Conservation (phyloP, 345 rosid species). For the Salix udensis region DNA sequence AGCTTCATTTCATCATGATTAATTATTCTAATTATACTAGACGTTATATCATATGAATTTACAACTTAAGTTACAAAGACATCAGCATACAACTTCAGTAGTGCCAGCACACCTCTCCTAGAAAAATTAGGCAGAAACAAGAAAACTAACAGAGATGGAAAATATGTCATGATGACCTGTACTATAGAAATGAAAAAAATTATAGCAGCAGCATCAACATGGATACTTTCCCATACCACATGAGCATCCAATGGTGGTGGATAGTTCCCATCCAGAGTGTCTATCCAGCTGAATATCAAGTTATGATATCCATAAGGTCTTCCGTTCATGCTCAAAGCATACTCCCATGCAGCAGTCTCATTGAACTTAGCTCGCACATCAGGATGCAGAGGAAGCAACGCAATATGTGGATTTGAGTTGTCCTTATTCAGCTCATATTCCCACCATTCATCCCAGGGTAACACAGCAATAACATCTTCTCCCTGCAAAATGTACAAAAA, state of each 20-base stretch:
- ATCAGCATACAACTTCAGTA: not conserved
- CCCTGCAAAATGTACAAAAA: constrained; percentile 42
- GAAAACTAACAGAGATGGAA: not conserved
- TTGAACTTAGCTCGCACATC: constrained; percentile 81
- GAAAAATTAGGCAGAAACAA: not conserved
- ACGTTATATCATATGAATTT: not conserved
- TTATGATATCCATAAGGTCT: constrained; percentile 94
- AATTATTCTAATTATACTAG: not conserved
- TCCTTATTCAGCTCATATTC: constrained; percentile 87
- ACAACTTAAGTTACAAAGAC: not conserved
- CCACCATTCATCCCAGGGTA: constrained; percentile 99
- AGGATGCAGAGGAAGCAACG: constrained; percentile 89
- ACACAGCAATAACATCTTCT: constrained; percentile 70
- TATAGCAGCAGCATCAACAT: not conserved
- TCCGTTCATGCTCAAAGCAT: constrained; percentile 83
- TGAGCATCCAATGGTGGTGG: constrained; percentile 97
- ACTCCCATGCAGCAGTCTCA: constrained; percentile 95
- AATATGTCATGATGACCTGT: no score
- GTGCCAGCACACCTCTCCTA: not conserved
- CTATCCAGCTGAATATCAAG: constrained; percentile 99
- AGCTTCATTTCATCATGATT: not conserved
- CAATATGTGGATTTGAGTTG: constrained; percentile 87
- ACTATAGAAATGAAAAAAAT: not conserved
- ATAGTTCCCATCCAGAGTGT: constrained; percentile 74
- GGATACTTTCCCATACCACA: constrained; percentile 46